A percentile compares a stretch with the other conserved stretches of the same genome.
Conservation (phyloP, 2,329 filamentous ascomycete species). For the Exophiala dermatitidis region DNA sequence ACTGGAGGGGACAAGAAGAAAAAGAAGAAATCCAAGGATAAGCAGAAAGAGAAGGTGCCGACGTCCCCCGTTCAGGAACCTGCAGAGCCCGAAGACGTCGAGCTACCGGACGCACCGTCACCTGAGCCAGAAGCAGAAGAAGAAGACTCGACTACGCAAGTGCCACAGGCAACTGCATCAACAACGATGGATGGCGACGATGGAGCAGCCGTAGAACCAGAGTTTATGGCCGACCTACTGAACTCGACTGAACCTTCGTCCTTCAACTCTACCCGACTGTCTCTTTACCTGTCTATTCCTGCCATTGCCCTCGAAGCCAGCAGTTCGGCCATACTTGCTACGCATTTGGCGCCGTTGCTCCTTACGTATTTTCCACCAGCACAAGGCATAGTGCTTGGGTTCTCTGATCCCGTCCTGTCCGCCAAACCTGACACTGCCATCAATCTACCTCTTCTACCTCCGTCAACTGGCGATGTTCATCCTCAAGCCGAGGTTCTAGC, state of each 20-base stretch:
- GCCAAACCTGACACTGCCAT: slow-evolving; percentile 33
- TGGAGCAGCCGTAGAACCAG: background rate
- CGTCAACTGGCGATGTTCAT: slow-evolving; percentile 28
- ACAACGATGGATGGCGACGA: slow-evolving; percentile 1
- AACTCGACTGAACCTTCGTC: slow-evolving; percentile 16
- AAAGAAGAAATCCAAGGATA: slow-evolving; percentile 20
- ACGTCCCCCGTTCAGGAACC: slow-evolving; percentile 2
- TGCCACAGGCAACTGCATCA: background rate
- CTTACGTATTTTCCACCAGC: slow-evolving; percentile 56
- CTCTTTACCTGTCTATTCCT: slow-evolving; percentile 59
- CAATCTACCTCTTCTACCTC: slow-evolving; percentile 33
- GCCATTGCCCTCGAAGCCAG: slow-evolving; percentile 49
- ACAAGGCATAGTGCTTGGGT: slow-evolving; percentile 41
- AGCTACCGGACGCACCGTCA: slow-evolving; percentile 9
- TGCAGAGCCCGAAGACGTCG: slow-evolving; percentile 13
- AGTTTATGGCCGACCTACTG: slow-evolving; percentile 8
- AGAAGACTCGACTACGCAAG: background rate
- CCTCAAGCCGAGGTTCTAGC: slow-evolving; percentile 38
- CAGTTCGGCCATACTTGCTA: slow-evolving; percentile 52
- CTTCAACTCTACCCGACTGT: slow-evolving; percentile 24
- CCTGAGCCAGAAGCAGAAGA: background rate
- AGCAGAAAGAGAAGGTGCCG: slow-evolving; percentile 2
- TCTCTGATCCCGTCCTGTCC: slow-evolving; percentile 24
- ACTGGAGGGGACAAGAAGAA: slow-evolving; percentile 9
- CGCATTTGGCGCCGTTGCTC: slow-evolving; percentile 56